Conservation (phyloP, 2,329 filamentous ascomycete genomes). For the Saccharata proteae region DNA sequence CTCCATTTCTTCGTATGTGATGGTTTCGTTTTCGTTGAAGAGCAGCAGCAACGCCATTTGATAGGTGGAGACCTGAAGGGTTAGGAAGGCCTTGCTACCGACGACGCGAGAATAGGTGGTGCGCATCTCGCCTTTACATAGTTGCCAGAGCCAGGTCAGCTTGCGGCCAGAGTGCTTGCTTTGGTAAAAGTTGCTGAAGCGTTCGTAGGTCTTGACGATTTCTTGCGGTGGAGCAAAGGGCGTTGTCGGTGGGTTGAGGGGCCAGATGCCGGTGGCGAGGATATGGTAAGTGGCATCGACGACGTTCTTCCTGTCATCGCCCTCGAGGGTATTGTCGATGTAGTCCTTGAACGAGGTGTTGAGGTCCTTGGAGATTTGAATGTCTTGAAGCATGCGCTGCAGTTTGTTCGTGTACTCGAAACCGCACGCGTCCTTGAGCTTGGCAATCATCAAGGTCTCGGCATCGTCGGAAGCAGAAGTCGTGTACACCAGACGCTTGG, state of each 20-base stretch:
- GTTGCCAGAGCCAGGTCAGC: constrained; percentile 93
- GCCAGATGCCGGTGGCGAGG: constrained; percentile 95
- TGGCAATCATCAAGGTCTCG: constrained; percentile 98
- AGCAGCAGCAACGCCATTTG: constrained; percentile 93
- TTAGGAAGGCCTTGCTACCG: constrained; percentile 75
- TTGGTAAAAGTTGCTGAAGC: constrained; percentile 84
- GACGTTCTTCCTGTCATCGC: constrained; percentile 52
- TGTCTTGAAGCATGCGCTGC: constrained; percentile 99
- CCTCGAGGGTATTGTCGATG: constrained; percentile 54
- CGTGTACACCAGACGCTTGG: constrained; percentile 85
- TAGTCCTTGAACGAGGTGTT: constrained; percentile 79
- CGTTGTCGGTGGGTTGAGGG: constrained; percentile 73
- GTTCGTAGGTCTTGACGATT: constrained; percentile 76
- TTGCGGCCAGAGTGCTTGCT: constrained; percentile 95
- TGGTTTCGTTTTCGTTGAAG: constrained; percentile 81
- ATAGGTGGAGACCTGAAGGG: constrained; percentile 93
- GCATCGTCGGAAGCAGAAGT: constrained; percentile 95
- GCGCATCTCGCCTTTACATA: constrained; percentile 95
- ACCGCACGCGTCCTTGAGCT: constrained; percentile 94
- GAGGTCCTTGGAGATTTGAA: constrained; percentile 96
- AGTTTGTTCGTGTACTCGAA: constrained; percentile 99
- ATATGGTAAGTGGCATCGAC: constrained; percentile 86
- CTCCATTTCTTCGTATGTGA: constrained; percentile 79
- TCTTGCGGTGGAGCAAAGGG: constrained; percentile 79
- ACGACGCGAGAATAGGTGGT: constrained; percentile 72